These are phyloP conservation scores for Fusarium buharicum DNA, from an alignment of 2,329 filamentous ascomycete genomes.

Conservation along the genomic window DNA sequence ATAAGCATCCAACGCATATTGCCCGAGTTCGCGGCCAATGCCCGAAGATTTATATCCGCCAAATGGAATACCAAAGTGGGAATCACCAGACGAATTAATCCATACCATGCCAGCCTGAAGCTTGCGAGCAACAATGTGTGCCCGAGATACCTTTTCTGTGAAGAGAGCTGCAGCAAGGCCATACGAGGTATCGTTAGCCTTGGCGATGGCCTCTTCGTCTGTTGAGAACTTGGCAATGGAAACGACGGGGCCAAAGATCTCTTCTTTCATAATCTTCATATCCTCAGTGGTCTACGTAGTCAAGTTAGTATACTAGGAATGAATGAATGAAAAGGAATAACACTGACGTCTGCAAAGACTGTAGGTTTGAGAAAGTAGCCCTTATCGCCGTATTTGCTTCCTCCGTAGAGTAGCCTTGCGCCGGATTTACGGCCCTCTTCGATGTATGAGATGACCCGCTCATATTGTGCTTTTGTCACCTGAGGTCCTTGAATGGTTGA, in stretches of 20 bases:
- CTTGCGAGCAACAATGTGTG: slow-evolving; percentile 55
- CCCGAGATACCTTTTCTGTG: slow-evolving; percentile 60
- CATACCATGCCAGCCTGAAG: slow-evolving; percentile 63
- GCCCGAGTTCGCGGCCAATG: slow-evolving; percentile 42
- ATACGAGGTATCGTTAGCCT: slow-evolving; percentile 58
- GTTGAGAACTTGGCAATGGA: slow-evolving; percentile 43
- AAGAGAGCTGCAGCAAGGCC: slow-evolving; percentile 66
- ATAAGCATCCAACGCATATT: slow-evolving; percentile 45
- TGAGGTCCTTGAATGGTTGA: slow-evolving; percentile 74
- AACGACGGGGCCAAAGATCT: slow-evolving; percentile 48
- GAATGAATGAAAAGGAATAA: neutral
- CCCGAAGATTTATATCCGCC: slow-evolving; percentile 45
- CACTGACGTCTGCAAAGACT: slow-evolving; percentile 44
- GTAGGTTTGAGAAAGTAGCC: slow-evolving; percentile 46
- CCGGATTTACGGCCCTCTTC: slow-evolving; percentile 71
- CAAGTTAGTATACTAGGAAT: slow-evolving; percentile 28
- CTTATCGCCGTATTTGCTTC: slow-evolving; percentile 37
- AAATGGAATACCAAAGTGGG: slow-evolving; percentile 46
- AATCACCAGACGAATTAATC: slow-evolving; percentile 48
- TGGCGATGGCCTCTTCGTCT: slow-evolving; percentile 40
- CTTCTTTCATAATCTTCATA: slow-evolving; percentile 46
- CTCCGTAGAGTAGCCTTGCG: slow-evolving; percentile 62
- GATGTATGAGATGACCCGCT: slow-evolving; percentile 72
- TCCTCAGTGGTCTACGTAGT: slow-evolving; percentile 38
- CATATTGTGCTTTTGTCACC: slow-evolving; percentile 71